Base-by-base conservation (phyloP, 768 basidiomycete genomes). In the Trametopsis cervina region DNA sequence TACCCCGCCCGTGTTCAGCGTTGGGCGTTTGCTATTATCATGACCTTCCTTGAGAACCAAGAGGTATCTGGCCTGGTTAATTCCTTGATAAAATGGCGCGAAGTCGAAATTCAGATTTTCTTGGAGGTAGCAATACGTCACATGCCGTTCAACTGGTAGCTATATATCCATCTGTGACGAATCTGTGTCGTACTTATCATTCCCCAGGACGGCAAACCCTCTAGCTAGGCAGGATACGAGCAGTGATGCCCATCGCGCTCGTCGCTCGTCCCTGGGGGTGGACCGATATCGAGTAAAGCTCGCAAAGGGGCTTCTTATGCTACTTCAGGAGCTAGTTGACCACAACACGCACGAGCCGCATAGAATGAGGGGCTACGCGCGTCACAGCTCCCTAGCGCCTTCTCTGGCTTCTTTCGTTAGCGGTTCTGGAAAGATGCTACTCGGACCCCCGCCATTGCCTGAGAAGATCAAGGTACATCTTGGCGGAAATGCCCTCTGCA, bases 401-500 rank as follows among this genome's bases (percentile, higher is more conserved):
- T 47, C 45, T 21, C 45, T 47, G n/a, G 27, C 23, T 6, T 47
- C 45, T 7, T 47, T 47, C 36, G 45, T 47, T 23, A 47, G 45
- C 37, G 45, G 20, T 4, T 47, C 45, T n/a, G 45, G 45, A 12
- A 47, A 47, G 37, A 47, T 47, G 45, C 35, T 47, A 7, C 36
- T 47, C 12, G 45, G 45, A 4, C 29, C 45, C 6, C 18, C 24
- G 10, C 35, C 45, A 5, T 39, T 47, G 13, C 36, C 22, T 11
- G 9, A n/a, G 7, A 11, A 4, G 7, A 17, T 47, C 36, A 47
- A 39, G 22, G 20, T 47, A 20, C 29, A 47, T 23, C 25, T 40
- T n/a, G 36, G 45, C 17, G 6, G 20, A 10, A 36, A 39, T 25
- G 12, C 33, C 13, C 40, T 47, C 17, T 27, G 35, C 4, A 20